Percentiles rank a stretch among this genome's conserved stretches.
phyloP scores from a whole-genome alignment of 495 filamentous ascomycete species.

The Penicillium verhagenii region DNA sequence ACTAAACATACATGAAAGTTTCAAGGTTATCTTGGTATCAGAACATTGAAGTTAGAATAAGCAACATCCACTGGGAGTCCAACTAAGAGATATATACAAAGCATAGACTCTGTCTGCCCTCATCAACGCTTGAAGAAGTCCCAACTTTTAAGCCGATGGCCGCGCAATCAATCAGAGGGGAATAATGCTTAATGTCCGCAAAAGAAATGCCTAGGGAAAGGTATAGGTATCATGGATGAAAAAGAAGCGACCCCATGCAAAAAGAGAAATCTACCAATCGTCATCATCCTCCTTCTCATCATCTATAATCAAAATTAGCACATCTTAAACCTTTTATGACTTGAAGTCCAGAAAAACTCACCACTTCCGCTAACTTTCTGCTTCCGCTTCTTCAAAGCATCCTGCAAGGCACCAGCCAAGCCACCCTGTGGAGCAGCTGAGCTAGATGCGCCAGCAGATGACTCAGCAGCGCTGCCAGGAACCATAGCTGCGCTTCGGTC shows the following conservation, averaged over 20 bases:
- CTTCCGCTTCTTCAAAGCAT: conserved; percentile 75
- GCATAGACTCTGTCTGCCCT: conserved; percentile 6
- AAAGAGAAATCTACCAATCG: conserved; percentile 57
- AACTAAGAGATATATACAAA: conserved; percentile 23
- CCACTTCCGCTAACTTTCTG: conserved; percentile 86
- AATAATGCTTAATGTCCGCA: conserved; percentile 21
- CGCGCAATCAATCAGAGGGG: conserved; percentile 11
- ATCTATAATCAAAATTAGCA: conserved; percentile 50
- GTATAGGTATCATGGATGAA: conserved; percentile 22
- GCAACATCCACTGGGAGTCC: background rate
- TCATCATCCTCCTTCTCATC: conserved; percentile 77
- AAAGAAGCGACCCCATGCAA: conserved; percentile 7
- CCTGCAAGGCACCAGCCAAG: conserved; percentile 79
- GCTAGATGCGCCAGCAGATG: conserved; percentile 46
- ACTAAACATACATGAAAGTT: too few relatives aligned
- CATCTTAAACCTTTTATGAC: background rate
- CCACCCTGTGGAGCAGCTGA: conserved; percentile 58
- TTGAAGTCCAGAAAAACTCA: conserved; percentile 52
- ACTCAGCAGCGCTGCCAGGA: conserved; percentile 54
- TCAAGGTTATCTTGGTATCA: too few relatives aligned
- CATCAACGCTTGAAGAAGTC: conserved; percentile 14
- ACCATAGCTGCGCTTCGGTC: conserved; percentile 76
- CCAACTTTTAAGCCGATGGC: conserved; percentile 22
- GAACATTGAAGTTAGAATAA: too few relatives aligned
- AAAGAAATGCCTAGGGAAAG: conserved; percentile 16